Evolutionary conservation across 768 basidiomycete species (phyloP).

Genomic region (Phallus indusiatus): DNA sequence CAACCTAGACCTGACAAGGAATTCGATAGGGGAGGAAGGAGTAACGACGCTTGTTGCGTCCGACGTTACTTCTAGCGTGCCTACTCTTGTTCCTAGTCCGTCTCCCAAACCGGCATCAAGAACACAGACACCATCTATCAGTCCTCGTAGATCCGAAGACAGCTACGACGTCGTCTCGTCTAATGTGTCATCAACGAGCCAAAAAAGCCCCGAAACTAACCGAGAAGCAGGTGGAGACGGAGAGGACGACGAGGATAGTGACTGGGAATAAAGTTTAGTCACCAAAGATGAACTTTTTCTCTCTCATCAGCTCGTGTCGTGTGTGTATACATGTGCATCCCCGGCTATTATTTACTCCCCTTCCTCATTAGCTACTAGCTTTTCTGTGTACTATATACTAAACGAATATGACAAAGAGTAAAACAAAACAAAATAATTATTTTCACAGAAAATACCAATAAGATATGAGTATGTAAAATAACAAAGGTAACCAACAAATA

Average conservation of each 20-base stretch:
- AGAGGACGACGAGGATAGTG: slow-evolving; percentile 41
- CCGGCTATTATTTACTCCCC: neutral
- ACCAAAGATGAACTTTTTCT: too few species aligned
- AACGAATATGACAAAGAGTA: neutral
- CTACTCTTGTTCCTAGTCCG: neutral
- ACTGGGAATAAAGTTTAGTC: slow-evolving; percentile 46
- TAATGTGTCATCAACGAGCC: slow-evolving; percentile 30
- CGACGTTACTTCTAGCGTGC: slow-evolving; percentile 5
- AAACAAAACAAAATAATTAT: too few species aligned
- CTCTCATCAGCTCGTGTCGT: too few species aligned
- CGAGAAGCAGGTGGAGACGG: slow-evolving; percentile 22
- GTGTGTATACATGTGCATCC: neutral
- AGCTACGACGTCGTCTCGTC: slow-evolving; percentile 63
- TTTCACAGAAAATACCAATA: neutral
- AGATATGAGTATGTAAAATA: neutral
- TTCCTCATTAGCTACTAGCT: neutral
- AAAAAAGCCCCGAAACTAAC: slow-evolving; percentile 20
- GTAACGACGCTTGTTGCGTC: slow-evolving; percentile 4
- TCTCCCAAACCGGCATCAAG: slow-evolving; percentile 10
- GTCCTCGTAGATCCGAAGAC: slow-evolving; percentile 49
- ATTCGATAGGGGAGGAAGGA: neutral
- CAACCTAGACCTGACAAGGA: neutral
- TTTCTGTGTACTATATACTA: neutral
- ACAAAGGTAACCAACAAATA: neutral
- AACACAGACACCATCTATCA: slow-evolving; percentile 26